Evolutionary conservation across 768 basidiomycete genomes (phyloP).

Genomic region (Pholiota conissans): DNA sequence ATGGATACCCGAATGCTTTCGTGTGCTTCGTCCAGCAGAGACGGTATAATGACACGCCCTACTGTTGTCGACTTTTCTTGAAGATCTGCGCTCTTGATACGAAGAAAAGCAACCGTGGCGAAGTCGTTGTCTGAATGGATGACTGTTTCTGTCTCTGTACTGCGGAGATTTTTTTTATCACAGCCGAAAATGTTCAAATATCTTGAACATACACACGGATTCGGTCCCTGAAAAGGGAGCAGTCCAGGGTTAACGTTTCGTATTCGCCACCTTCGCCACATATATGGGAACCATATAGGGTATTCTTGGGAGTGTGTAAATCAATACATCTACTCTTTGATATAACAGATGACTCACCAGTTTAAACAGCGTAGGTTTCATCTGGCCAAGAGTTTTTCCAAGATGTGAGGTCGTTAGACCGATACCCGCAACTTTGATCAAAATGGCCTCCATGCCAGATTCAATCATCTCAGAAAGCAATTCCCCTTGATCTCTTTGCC

Average conservation of each 20-base stretch:
- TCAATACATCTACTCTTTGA: not conserved
- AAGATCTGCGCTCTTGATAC: slow-evolving; percentile 70
- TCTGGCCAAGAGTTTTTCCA: slow-evolving; percentile 69
- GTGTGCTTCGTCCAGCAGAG: slow-evolving; percentile 50
- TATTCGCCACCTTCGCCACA: slow-evolving; percentile 99
- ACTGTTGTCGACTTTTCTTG: slow-evolving; percentile 44
- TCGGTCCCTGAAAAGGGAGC: slow-evolving; percentile 80
- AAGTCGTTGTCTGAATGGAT: slow-evolving; percentile 81
- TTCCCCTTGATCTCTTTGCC: slow-evolving; percentile 90
- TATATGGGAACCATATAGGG: slow-evolving; percentile 83
- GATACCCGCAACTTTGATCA: slow-evolving; percentile 97
- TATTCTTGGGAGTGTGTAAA: slow-evolving; percentile 48
- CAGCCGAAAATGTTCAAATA: not conserved
- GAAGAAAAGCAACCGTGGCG: slow-evolving; percentile 89
- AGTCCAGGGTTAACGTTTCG: slow-evolving; percentile 89
- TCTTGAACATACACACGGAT: slow-evolving; percentile 64
- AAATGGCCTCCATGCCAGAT: slow-evolving; percentile 72
- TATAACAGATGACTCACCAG: slow-evolving; percentile 49
- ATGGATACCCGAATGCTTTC: slow-evolving; percentile 23
- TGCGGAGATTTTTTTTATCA: slow-evolving; percentile 24
- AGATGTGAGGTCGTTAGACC: slow-evolving; percentile 80
- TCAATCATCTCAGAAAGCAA: slow-evolving; percentile 86
- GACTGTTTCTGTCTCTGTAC: slow-evolving; percentile 66
- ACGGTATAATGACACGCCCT: slow-evolving; percentile 39
- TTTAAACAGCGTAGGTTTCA: slow-evolving; percentile 69